Conservation (phyloP, 2,329 filamentous ascomycete species). For the Beauveria brongniartii region DNA sequence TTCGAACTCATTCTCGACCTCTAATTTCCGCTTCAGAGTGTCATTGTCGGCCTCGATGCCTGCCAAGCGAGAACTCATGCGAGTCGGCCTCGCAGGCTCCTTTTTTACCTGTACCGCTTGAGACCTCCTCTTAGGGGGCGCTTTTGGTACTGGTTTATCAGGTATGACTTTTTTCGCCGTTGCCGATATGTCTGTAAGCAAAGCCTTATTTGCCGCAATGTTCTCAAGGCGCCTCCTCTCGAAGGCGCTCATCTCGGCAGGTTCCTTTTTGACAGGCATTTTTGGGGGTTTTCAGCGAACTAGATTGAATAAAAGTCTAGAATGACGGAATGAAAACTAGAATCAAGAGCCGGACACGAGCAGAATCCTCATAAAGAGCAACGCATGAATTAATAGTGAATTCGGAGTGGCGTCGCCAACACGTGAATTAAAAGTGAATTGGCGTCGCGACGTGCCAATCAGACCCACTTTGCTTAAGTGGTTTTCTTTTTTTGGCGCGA, state of each 20-base stretch:
- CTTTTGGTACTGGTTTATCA: conserved; percentile 40
- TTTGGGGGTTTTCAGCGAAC: not conserved
- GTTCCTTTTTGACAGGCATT: conserved; percentile 40
- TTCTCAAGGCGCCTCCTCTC: conserved; percentile 80
- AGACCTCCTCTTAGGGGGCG: conserved; percentile 26
- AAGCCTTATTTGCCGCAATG: conserved; percentile 74
- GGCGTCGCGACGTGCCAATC: conserved; percentile 1
- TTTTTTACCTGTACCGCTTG: conserved; percentile 36
- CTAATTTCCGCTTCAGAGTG: conserved; percentile 41
- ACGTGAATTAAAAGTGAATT: conserved; percentile 8
- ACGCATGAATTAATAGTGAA: conserved; percentile 7
- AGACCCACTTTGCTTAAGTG: conserved; percentile 17
- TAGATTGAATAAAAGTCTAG: too few relatives aligned
- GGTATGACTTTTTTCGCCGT: conserved; percentile 63
- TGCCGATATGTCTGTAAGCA: conserved; percentile 69
- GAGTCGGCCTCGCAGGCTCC: conserved; percentile 41
- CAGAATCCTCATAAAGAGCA: not conserved
- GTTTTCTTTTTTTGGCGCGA: conserved; percentile 20
- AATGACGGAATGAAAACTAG: too few relatives aligned
- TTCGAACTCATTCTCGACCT: conserved; percentile 39
- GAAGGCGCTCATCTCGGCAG: conserved; percentile 64
- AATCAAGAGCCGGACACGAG: not conserved
- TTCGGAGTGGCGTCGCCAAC: not conserved
- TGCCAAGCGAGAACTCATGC: conserved; percentile 51
- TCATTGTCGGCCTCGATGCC: conserved; percentile 42